These are phyloP conservation scores for Auxenochlorella protothecoides DNA, from an alignment of 139 green algal genomes.

Conservation along the genomic window DNA sequence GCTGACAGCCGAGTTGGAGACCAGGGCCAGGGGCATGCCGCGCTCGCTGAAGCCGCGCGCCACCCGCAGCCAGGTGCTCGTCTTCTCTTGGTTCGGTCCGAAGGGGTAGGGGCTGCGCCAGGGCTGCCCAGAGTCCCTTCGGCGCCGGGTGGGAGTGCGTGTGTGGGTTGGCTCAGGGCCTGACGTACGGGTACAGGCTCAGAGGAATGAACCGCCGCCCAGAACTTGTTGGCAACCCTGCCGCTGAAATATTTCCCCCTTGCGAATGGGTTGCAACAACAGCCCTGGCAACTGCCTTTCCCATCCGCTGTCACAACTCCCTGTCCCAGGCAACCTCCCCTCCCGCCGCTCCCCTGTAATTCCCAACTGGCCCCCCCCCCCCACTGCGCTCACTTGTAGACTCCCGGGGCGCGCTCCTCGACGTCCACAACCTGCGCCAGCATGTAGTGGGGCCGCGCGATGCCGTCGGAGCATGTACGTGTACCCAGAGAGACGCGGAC, in stretches of 20 bases:
- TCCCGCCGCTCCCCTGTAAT: background rate
- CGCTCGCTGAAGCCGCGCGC: constrained; percentile 17
- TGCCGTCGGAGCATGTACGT: background rate
- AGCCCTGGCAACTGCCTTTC: too few species aligned
- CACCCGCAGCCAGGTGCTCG: constrained; percentile 33
- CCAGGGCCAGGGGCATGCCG: constrained; percentile 20
- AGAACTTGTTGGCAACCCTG: background rate
- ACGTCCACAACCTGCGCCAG: constrained; percentile 28
- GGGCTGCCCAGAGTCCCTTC: constrained; percentile 17
- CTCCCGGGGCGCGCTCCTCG: constrained; percentile 20
- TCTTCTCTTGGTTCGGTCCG: constrained; percentile 6
- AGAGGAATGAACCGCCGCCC: background rate
- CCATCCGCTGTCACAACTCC: too few species aligned
- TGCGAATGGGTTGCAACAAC: too few species aligned
- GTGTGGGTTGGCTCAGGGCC: background rate
- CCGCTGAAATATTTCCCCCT: too few species aligned
- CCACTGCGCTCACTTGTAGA: constrained; percentile 17
- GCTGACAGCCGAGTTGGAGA: constrained; percentile 38
- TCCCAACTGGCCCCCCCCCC: too few species aligned
- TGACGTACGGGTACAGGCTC: background rate
- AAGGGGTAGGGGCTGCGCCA: constrained; percentile 29
- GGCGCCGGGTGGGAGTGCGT: background rate
- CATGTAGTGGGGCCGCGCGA: constrained; percentile 7
- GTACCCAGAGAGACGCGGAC: constrained; percentile 6
- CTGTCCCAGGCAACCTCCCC: background rate